These are phyloP conservation scores for Ogataea henricii DNA, from an alignment of 805 yeast species.

Conservation along the genomic window DNA sequence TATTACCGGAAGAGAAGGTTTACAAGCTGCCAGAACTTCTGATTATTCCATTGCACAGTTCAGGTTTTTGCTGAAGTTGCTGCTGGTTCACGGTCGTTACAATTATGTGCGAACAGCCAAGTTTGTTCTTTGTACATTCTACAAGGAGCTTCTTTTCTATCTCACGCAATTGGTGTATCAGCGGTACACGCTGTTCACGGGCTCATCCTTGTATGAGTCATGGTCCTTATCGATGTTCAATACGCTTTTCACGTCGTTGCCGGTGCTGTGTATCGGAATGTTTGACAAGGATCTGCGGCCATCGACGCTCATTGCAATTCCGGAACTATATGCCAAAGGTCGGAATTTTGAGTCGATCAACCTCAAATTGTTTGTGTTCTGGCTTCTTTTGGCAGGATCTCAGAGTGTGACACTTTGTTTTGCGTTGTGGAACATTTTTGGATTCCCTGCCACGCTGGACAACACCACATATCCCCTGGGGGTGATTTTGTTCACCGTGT, in stretches of 20 bases:
- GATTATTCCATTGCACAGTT: slow-evolving; percentile 97
- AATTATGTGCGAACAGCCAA: slow-evolving; percentile 90
- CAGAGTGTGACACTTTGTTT: slow-evolving; percentile 76
- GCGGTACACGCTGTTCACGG: slow-evolving; percentile 83
- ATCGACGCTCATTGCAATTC: slow-evolving; percentile 85
- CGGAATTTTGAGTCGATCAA: slow-evolving; percentile 75
- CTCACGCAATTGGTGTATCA: slow-evolving; percentile 87
- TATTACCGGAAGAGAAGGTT: slow-evolving; percentile 94
- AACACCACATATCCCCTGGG: slow-evolving; percentile 84
- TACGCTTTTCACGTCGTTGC: slow-evolving; percentile 89
- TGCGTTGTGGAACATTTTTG: slow-evolving; percentile 68
- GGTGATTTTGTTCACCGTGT: slow-evolving; percentile 67
- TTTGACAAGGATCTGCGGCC: slow-evolving; percentile 90
- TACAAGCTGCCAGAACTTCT: slow-evolving; percentile 93
- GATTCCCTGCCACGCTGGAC: slow-evolving; percentile 64
- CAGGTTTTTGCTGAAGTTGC: slow-evolving; percentile 74
- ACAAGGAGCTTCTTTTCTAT: slow-evolving; percentile 89
- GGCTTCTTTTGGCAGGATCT: slow-evolving; percentile 77
- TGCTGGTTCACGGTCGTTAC: slow-evolving; percentile 94
- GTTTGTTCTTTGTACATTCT: slow-evolving; percentile 90
- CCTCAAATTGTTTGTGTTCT: slow-evolving; percentile 63
- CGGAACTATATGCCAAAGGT: slow-evolving; percentile 83
- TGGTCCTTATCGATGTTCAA: slow-evolving; percentile 98
- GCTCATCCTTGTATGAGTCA: slow-evolving; percentile 89
- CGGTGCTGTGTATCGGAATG: slow-evolving; percentile 93